A percentile compares a stretch with the other conserved stretches of the same genome.
Conservation (phyloP, 75 land plant species). For the Cunninghamia lanceolata region DNA sequence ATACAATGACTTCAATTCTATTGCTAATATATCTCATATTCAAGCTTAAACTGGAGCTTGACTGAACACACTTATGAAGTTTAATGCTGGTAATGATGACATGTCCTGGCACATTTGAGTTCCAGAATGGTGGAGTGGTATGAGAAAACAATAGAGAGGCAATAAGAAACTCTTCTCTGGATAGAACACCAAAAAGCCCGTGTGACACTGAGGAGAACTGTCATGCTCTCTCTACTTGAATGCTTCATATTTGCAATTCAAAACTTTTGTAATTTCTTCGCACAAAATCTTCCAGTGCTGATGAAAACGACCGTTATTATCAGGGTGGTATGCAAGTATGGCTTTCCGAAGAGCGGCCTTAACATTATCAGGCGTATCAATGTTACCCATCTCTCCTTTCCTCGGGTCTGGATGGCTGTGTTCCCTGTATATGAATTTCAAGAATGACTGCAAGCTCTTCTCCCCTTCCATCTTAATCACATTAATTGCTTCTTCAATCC, state of each 20-base stretch:
- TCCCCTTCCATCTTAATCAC: neutral
- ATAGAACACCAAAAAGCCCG: too few relatives aligned
- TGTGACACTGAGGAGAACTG: too few relatives aligned
- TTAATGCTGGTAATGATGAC: too few relatives aligned
- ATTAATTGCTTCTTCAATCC: neutral
- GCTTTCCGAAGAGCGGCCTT: slow-evolving; percentile 10
- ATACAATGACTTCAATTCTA: too few relatives aligned
- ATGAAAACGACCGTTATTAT: neutral
- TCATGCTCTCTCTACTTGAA: neutral
- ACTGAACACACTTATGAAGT: too few relatives aligned
- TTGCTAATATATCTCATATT: too few relatives aligned
- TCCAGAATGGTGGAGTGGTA: too few relatives aligned
- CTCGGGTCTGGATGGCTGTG: neutral
- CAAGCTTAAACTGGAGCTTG: too few relatives aligned
- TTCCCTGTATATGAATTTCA: neutral
- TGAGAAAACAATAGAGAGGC: too few relatives aligned
- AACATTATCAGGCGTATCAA: neutral
- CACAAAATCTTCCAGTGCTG: slow-evolving; percentile 13
- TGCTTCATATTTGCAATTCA: neutral
- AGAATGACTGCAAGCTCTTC: slow-evolving; percentile 2
- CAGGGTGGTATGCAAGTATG: slow-evolving; percentile 11
- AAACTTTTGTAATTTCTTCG: slow-evolving; percentile 10
- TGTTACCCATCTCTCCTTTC: too few relatives aligned
- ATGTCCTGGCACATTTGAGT: too few relatives aligned
- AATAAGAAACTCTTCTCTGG: too few relatives aligned